phyloP scores from a whole-genome alignment of 208 protist species.

The Trypanosoma mega region DNA sequence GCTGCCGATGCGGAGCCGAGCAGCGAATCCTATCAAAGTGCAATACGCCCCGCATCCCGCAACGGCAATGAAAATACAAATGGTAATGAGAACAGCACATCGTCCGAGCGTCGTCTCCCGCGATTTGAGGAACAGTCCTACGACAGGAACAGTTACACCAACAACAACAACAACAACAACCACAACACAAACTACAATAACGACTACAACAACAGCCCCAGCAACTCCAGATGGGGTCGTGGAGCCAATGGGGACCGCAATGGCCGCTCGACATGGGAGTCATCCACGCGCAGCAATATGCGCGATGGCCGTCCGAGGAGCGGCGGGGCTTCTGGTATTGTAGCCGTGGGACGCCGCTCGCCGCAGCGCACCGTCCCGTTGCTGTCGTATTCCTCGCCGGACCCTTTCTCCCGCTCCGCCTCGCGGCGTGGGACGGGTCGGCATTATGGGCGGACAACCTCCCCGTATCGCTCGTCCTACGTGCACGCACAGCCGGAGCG shows the following conservation, averaged over 20 bases:
- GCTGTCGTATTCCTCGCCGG: constrained; percentile 15
- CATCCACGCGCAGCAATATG: not conserved
- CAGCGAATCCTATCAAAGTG: not conserved
- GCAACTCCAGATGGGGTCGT: not conserved
- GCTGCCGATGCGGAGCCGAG: not conserved
- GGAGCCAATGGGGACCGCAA: not conserved
- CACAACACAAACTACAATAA: not conserved
- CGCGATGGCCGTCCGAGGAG: not conserved
- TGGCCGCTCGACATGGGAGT: not conserved
- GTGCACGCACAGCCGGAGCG: not conserved
- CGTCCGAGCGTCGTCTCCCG: not conserved
- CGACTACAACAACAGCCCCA: not conserved
- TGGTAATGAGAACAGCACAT: not conserved
- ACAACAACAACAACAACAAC: not conserved
- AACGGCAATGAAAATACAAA: not conserved
- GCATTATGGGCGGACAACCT: not conserved
- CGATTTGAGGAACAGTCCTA: not conserved
- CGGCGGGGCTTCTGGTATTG: not conserved
- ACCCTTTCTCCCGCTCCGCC: not conserved
- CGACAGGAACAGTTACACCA: not conserved
- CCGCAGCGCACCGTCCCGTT: constrained; percentile 16
- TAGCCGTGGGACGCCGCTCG: not conserved
- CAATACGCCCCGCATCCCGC: not conserved
- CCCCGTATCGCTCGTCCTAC: not conserved
- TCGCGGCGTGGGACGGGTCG: not conserved